Conservation (phyloP, 129 eudicot species). For the Flaveria ramosissima region DNA sequence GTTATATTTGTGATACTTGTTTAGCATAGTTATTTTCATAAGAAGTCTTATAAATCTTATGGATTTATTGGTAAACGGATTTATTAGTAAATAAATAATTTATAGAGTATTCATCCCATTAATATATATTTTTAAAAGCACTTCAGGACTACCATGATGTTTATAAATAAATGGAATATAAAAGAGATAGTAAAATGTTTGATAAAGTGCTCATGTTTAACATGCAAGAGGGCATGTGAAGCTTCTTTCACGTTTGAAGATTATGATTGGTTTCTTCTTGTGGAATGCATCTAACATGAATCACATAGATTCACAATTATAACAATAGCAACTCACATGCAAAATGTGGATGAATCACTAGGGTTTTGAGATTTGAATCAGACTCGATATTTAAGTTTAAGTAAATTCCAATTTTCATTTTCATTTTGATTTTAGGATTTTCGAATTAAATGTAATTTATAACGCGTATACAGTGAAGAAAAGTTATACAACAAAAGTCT, state of each 20-base stretch:
- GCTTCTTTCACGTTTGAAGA: conserved; percentile 14
- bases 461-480: no score
- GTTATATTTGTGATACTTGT: not conserved
- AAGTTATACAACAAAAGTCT: no score
- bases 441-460: no score
- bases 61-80: not conserved
- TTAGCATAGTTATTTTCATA: not conserved
- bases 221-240: conserved; percentile 12
- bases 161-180: not conserved
- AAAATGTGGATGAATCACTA: conserved; percentile 11
- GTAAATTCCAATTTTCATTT: no score
- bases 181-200: not conserved
- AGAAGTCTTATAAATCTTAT: not conserved
- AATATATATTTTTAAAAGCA: not conserved
- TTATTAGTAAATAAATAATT: not conserved
- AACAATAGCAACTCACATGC: conserved; percentile 33
- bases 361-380: no score
- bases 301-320: conserved; percentile 5
- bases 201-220: conserved; percentile 15
- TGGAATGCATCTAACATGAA: conserved; percentile 15
- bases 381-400: no score
- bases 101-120: not conserved
- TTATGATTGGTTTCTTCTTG: conserved; percentile 17
- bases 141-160: not conserved
- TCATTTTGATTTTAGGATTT: no score